Evolutionary conservation across 345 rosid species (phyloP).

Genomic region (Turnera subulata): DNA sequence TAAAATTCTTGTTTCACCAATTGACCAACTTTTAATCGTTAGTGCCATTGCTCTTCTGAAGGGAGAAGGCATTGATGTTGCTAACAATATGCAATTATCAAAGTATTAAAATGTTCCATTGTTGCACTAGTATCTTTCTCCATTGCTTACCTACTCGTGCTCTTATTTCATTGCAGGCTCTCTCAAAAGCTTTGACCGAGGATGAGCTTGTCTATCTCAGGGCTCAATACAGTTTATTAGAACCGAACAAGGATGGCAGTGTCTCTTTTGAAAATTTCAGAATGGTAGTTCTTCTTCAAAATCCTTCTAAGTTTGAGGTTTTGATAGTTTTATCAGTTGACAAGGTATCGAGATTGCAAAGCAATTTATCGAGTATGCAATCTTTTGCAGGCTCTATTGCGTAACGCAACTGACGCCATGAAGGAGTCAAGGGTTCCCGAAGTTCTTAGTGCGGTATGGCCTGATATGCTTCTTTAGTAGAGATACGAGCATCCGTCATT

Average conservation of each 20-base stretch:
- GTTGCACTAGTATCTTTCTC: too few species aligned
- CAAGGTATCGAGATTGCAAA: too few species aligned
- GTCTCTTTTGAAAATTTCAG: slow-evolving; percentile 68
- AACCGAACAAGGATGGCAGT: slow-evolving; percentile 71
- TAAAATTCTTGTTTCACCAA: too few species aligned
- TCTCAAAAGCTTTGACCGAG: slow-evolving; percentile 83
- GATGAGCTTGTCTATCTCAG: slow-evolving; percentile 72
- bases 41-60: background rate
- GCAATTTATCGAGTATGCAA: background rate
- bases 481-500: background rate
- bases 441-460: slow-evolving; percentile 59
- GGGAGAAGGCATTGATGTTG: background rate
- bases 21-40: too few species aligned
- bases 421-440: slow-evolving; percentile 71
- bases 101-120: too few species aligned
- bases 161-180: slow-evolving; percentile 52
- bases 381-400: slow-evolving; percentile 62
- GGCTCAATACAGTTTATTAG: slow-evolving; percentile 77
- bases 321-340: too few species aligned
- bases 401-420: slow-evolving; percentile 78
- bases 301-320: too few species aligned
- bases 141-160: background rate
- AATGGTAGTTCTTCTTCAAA: slow-evolving; percentile 38
- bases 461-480: background rate
- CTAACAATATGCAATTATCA: slow-evolving; percentile 1